Conservation (phyloP, 257 asterid genomes). For the Fraxinus pennsylvanica region DNA sequence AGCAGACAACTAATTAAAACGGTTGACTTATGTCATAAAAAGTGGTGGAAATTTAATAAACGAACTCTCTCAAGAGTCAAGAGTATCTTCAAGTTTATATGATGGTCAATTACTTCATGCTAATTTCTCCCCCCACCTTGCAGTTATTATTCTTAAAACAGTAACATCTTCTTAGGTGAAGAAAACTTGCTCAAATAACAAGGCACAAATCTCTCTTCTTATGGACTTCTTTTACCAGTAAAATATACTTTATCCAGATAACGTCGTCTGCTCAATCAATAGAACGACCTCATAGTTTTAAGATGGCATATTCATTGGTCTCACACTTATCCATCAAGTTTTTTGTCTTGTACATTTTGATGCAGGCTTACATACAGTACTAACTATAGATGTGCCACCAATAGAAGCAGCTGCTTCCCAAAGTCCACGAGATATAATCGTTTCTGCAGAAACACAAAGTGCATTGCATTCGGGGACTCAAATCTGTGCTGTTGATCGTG, state of each 20-base stretch:
- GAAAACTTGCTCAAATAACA: not conserved
- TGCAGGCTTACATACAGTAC: slow-evolving; percentile 63
- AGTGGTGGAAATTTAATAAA: not conserved
- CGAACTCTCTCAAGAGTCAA: not conserved
- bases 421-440: slow-evolving; percentile 19
- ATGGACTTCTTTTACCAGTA: not conserved
- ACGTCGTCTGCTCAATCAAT: no score
- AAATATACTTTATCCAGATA: no score
- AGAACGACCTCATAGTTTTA: not conserved
- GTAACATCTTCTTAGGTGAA: not conserved
- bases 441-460: slow-evolving; percentile 28
- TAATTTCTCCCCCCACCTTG: not conserved
- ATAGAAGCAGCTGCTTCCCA: slow-evolving; percentile 18
- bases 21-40: no score
- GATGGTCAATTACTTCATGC: not conserved
- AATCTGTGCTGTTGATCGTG: slow-evolving; percentile 29
- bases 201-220: not conserved
- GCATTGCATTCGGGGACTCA: slow-evolving; percentile 35
- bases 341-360: slow-evolving; percentile 16
- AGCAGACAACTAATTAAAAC: no score
- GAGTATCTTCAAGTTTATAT: not conserved
- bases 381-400: slow-evolving; percentile 49
- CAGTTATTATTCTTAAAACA: no score
- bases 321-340: slow-evolving; percentile 10
- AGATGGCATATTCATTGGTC: no score